These are phyloP conservation scores for Geranium incanum DNA, from an alignment of 441 rosid genomes.

Conservation along the genomic window DNA sequence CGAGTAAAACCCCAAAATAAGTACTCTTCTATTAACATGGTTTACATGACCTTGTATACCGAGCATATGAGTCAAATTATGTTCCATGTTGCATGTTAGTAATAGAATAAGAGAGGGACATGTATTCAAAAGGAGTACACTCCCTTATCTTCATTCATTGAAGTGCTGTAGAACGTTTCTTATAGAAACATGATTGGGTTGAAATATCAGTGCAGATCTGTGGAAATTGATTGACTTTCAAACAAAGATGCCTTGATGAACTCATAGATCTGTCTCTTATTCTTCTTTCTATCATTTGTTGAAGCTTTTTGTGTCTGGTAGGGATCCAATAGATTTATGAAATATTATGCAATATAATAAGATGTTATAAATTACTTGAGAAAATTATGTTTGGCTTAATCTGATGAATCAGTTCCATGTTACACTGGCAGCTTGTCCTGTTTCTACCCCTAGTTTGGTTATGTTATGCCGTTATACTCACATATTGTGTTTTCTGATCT, in stretches of 20 bases:
- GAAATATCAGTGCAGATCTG: neutral
- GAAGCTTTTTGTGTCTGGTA: neutral
- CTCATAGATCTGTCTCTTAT: neutral
- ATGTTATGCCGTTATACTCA: slow-evolving; percentile 15
- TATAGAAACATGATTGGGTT: neutral
- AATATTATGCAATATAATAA: neutral
- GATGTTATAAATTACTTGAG: neutral
- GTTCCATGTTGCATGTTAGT: neutral
- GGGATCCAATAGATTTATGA: neutral
- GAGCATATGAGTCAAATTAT: neutral
- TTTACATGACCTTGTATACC: neutral
- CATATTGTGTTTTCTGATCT: slow-evolving; percentile 5
- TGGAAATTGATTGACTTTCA: neutral
- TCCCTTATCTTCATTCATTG: neutral
- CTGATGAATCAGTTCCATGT: neutral
- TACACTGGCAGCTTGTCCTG: neutral
- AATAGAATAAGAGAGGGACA: neutral
- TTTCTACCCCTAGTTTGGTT: neutral
- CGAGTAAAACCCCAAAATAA: neutral
- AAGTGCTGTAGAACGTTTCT: neutral
- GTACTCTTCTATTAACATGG: neutral
- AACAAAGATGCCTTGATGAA: neutral
- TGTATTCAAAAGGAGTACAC: neutral
- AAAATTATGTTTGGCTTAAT: neutral
- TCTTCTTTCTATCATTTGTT: neutral